A percentile compares a stretch with the other conserved stretches of the same genome.
phyloP scores from a whole-genome alignment of 495 filamentous ascomycete species.

The Collariella sp. region DNA sequence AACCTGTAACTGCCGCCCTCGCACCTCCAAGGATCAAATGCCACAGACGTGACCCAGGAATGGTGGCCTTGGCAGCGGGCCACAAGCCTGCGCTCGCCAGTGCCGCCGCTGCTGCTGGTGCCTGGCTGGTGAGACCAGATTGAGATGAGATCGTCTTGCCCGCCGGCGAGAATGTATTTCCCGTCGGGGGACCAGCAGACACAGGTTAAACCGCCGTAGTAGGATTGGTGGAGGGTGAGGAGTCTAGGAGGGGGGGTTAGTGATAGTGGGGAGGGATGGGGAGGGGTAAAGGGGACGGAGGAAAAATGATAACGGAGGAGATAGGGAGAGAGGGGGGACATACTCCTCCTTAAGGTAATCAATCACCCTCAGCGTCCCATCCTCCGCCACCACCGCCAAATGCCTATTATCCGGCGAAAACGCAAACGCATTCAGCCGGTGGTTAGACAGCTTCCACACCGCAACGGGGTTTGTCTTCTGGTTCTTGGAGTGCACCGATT shows the following conservation, averaged over 20 bases:
- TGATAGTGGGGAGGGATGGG: neutral
- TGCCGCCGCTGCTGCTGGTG: constrained; percentile 30
- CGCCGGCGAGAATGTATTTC: constrained; percentile 89
- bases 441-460: constrained; percentile 82
- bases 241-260: constrained; percentile 42
- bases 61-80: constrained; percentile 88
- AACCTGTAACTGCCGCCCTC: constrained; percentile 92
- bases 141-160: constrained; percentile 88
- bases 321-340: neutral
- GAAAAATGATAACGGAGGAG: no score
- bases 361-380: constrained; percentile 80
- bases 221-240: constrained; percentile 75
- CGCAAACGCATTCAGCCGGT: constrained; percentile 78
- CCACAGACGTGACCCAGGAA: constrained; percentile 88
- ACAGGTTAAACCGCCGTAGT: constrained; percentile 86
- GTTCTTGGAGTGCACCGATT: constrained; percentile 84
- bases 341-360: constrained; percentile 88
- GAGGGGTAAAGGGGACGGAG: no score
- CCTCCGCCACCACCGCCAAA: constrained; percentile 87
- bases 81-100: no score
- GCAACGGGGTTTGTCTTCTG: constrained; percentile 90
- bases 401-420: constrained; percentile 82
- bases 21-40: constrained; percentile 94
- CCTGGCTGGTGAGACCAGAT: constrained; percentile 92
- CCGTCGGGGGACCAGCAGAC: constrained; percentile 98